phyloP scores from a whole-genome alignment of 495 filamentous ascomycete genomes.

The Chaetomium fimeti region DNA sequence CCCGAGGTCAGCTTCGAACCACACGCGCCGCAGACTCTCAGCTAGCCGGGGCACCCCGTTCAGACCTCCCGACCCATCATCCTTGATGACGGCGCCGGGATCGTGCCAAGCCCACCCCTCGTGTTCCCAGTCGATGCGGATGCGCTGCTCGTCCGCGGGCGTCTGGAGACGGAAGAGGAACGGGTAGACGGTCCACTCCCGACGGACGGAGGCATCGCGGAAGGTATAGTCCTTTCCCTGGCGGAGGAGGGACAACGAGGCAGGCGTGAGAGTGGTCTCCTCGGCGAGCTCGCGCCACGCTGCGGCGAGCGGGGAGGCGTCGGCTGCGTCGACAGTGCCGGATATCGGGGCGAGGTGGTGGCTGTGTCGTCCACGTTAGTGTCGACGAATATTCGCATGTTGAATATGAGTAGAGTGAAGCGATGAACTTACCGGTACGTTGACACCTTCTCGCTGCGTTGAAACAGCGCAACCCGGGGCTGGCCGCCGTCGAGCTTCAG shows the following conservation, averaged over 20 bases:
- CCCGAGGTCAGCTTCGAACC: conserved; percentile 52
- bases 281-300: conserved; percentile 64
- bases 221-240: conserved; percentile 61
- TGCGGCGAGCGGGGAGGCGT: conserved; percentile 50
- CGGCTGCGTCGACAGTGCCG: conserved; percentile 55
- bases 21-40: conserved; percentile 57
- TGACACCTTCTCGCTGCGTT: conserved; percentile 55
- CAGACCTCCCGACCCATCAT: conserved; percentile 38
- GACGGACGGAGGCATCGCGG: conserved; percentile 49
- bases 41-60: conserved; percentile 56
- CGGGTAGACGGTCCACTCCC: conserved; percentile 63
- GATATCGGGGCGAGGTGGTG: conserved; percentile 60
- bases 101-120: conserved; percentile 57
- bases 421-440: conserved; percentile 44
- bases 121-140: conserved; percentile 65
- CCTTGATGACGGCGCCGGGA: conserved; percentile 41
- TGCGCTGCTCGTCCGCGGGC: conserved; percentile 37
- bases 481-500: conserved; percentile 42
- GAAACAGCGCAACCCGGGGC: conserved; percentile 56
- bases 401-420: not conserved
- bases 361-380: conserved; percentile 31
- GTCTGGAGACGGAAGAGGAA: conserved; percentile 58
- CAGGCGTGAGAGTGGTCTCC: conserved; percentile 55
- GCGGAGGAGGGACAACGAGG: conserved; percentile 51
- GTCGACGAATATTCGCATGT: not conserved